A percentile compares a stretch with the other conserved stretches of the same genome.
These are phyloP conservation scores for Aphanomyces invadans DNA, from an alignment of 352 stramenopile genomes.

Conservation along the genomic window DNA sequence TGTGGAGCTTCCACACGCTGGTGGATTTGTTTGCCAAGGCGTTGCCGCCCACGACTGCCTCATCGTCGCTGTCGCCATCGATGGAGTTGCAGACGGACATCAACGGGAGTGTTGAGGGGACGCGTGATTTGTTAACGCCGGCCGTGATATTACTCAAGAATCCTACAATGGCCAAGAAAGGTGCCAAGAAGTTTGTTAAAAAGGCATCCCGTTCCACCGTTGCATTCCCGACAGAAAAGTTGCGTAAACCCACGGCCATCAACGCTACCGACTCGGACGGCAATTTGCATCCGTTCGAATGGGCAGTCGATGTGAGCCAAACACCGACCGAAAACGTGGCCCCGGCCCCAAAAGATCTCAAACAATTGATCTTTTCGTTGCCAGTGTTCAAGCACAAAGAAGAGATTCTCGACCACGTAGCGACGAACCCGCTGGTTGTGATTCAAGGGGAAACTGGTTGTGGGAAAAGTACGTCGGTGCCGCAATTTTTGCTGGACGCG, in stretches of 20 bases:
- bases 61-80: background rate
- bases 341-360: background rate
- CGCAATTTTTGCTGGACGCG: conserved; percentile 88
- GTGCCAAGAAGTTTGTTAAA: too few species aligned
- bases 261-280: background rate
- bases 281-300: background rate
- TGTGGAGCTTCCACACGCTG: background rate
- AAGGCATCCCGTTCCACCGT: too few species aligned
- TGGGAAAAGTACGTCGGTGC: conserved; percentile 94
- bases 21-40: background rate
- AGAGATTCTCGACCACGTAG: conserved; percentile 79
- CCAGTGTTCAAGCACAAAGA: conserved; percentile 84
- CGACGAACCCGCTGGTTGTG: conserved; percentile 81
- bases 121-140: too few species aligned
- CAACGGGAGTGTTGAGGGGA: too few species aligned
- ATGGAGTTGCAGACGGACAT: background rate
- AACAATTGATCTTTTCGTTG: conserved; percentile 55
- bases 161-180: too few species aligned
- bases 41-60: background rate
- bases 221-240: too few species aligned
- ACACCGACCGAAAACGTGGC: background rate
- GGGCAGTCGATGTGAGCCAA: background rate
- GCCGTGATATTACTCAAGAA: too few species aligned
- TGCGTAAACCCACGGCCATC: too few species aligned
- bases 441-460: conserved; percentile 93